A percentile compares a stretch with the other conserved stretches of the same genome.
phyloP scores from a whole-genome alignment of 2,329 filamentous ascomycete genomes.

The Pseudogymnoascus verrucosus region DNA sequence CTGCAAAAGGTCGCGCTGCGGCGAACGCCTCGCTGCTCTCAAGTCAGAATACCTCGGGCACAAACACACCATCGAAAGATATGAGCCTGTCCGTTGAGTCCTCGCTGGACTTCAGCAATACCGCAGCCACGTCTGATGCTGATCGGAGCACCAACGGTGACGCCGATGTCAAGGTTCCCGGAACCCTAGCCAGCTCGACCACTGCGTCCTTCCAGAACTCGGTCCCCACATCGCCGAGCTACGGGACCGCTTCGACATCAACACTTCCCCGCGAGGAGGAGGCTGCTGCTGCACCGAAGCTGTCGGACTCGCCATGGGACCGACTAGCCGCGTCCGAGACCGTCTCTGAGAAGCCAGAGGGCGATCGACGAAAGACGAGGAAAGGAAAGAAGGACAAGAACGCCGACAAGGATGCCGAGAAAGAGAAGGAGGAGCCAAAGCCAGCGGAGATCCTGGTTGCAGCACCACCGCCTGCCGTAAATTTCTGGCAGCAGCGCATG shows the following conservation, averaged over 20 bases:
- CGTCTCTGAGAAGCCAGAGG: conserved; percentile 32
- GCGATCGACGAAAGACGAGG: conserved; percentile 20
- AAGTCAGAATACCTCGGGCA: conserved; percentile 24
- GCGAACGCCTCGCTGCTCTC: conserved; percentile 21
- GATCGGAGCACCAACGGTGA: conserved; percentile 21
- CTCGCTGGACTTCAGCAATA: neutral
- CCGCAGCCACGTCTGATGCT: neutral
- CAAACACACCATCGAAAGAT: conserved; percentile 26
- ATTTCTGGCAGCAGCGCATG: conserved; percentile 77
- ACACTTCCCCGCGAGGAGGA: conserved; percentile 52
- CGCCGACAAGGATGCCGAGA: conserved; percentile 45
- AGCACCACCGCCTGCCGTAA: conserved; percentile 74
- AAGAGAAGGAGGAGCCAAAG: conserved; percentile 52
- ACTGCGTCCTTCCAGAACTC: conserved; percentile 27
- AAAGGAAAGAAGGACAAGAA: conserved; percentile 34
- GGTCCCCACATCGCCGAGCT: conserved; percentile 44
- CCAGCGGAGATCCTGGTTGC: conserved; percentile 62
- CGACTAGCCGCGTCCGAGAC: conserved; percentile 55
- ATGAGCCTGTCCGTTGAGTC: conserved; percentile 16
- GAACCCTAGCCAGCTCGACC: conserved; percentile 18
- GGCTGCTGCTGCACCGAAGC: neutral
- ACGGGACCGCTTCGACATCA: conserved; percentile 41
- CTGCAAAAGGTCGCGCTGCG: conserved; percentile 65
- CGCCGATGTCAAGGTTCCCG: conserved; percentile 12
- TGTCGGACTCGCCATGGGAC: neutral